Evolutionary conservation across 176 grass and related monocot species (phyloP), one percentile per base, ranked within the genome.

Genomic region (Leersia perrieri): DNA sequence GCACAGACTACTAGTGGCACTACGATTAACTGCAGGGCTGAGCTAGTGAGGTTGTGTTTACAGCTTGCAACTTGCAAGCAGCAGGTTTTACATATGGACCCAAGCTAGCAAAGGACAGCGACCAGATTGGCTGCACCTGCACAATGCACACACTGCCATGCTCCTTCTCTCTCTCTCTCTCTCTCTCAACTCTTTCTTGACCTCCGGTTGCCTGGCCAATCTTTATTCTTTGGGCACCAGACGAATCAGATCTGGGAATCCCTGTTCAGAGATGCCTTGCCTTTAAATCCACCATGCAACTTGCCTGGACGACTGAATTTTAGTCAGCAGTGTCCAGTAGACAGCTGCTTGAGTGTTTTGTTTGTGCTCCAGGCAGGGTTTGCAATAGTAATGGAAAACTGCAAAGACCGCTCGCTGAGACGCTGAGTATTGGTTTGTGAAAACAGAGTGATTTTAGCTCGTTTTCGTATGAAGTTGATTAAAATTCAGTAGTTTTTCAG

Each of bases 161-260:
- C 36, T 51, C 78, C 61, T 29, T 39, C 49, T 35, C 25, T 20
- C 11, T 30, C 60, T 11, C 10, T 1, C 7, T 3, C 31, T 22
- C 25, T 30, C 51, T 41, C 39, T 4, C 75, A n/a, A n/a, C 42
- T 36, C 28, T 31, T 23, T 11, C 38, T 25, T 25, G 5, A 36
- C 29, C 18, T 70, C 77, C 70, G 44, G 66, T 53, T 35, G 30
- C 18, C 63, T 32, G 11, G n/a, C 71, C 5, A 7, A 71, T 40
- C 39, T 77, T 87, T 87, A 87, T 87, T 82, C 57, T 29, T 83
- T 72, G 20, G 11, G 33, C 65, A 60, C 26, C 84, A 47, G 64
- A 11, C 27, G 10, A 23, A 88, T 73, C 44, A 58, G 74, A 88
- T 79, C 68, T 45, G 28, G 27, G 78, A 65, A 73, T 22, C 55